Evolutionary conservation across 139 green algal genomes (phyloP).

Genomic region (Chlamydomonas eustigma): DNA sequence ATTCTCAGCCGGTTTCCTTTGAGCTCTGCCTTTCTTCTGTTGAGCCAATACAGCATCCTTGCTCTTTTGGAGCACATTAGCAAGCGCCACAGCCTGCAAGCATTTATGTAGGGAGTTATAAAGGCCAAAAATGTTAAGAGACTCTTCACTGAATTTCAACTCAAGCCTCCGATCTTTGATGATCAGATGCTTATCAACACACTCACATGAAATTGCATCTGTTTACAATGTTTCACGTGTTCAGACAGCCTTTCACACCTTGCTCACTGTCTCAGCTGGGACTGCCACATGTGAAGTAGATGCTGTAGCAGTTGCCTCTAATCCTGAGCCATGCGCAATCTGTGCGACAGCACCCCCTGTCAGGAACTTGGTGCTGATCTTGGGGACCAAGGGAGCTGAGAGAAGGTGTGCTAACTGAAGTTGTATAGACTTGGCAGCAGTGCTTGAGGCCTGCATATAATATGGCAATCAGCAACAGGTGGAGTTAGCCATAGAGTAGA

Average conservation of each 20-base stretch:
- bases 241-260: too few relatives aligned
- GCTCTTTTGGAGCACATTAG: not conserved
- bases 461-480: not conserved
- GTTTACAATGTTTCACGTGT: too few relatives aligned
- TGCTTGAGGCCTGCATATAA: not conserved
- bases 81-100: constrained; percentile 10
- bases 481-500: not conserved
- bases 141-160: too few relatives aligned
- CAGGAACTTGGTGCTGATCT: constrained; percentile 28
- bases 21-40: not conserved
- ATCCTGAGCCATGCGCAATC: not conserved
- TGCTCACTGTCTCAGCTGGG: not conserved
- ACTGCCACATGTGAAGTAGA: not conserved
- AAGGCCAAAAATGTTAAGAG: too few relatives aligned
- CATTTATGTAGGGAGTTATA: not conserved
- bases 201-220: too few relatives aligned
- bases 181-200: too few relatives aligned
- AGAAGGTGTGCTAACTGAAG: constrained; percentile 24
- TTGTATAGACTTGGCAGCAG: constrained; percentile 3
- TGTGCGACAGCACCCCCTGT: constrained; percentile 30
- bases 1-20: not conserved
- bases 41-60: constrained; percentile 7
- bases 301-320: not conserved
- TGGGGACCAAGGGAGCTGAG: constrained; percentile 29
- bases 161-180: too few relatives aligned